Percentiles rank a stretch among this genome's conserved stretches.
Evolutionary conservation across 306 rosid genomes (phyloP).

Genomic region (Quercus rubra): DNA sequence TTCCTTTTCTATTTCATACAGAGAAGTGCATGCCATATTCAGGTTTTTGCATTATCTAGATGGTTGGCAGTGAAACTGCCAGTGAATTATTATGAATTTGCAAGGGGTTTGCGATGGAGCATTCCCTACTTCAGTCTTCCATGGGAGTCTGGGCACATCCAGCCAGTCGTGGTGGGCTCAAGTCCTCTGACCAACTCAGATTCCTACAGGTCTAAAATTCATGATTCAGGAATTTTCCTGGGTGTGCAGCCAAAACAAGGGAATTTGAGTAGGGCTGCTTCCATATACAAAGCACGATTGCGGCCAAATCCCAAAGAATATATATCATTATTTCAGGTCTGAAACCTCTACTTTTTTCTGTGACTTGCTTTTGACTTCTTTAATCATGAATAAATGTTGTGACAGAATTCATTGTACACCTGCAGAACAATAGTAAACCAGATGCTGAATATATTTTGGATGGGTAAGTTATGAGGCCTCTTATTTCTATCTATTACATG

Average conservation of each 20-base stretch:
- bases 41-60: constrained; percentile 77
- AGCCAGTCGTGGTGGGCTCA: constrained; percentile 35
- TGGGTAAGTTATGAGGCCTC: constrained; percentile 46
- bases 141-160: constrained; percentile 56
- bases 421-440: constrained; percentile 64
- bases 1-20: constrained; percentile 34
- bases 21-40: constrained; percentile 87
- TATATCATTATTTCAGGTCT: constrained; percentile 70
- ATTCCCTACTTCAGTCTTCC: constrained; percentile 72
- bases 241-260: constrained; percentile 23
- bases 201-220: constrained; percentile 30
- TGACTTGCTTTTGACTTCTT: not conserved
- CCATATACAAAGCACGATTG: constrained; percentile 43
- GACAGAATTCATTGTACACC: constrained; percentile 3
- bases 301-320: constrained; percentile 83
- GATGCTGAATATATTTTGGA: constrained; percentile 66
- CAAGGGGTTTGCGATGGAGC: constrained; percentile 72
- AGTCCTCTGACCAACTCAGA: constrained; percentile 45
- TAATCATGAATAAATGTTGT: not conserved
- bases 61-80: constrained; percentile 78
- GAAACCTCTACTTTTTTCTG: not conserved
- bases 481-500: not conserved
- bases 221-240: constrained; percentile 28
- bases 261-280: constrained; percentile 36
- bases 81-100: constrained; percentile 68